Evolutionary conservation across 257 asterid genomes (phyloP).

Genomic region (Anisodus tanguticus): DNA sequence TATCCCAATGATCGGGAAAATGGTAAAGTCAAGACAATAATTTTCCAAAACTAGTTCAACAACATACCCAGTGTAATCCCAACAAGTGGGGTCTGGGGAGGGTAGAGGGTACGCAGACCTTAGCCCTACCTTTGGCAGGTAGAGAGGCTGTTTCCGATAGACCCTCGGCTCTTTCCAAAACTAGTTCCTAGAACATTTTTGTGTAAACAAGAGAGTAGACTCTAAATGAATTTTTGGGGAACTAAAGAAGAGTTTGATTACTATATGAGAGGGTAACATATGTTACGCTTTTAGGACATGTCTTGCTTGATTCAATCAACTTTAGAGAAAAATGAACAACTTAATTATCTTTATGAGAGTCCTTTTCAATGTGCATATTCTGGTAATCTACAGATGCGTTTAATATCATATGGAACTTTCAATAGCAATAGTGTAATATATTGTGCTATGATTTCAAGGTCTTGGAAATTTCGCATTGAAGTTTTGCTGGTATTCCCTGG

Average conservation of each 20-base stretch:
- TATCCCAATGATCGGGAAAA: background rate
- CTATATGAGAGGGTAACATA: background rate
- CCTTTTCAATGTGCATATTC: background rate
- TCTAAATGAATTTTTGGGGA: background rate
- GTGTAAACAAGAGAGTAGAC: background rate
- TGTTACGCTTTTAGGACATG: background rate
- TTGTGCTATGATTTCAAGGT: background rate
- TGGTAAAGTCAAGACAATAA: background rate
- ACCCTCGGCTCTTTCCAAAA: no score
- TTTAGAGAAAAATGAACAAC: background rate
- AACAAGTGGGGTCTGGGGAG: no score
- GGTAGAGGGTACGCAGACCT: no score
- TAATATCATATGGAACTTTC: background rate
- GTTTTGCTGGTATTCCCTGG: slow-evolving; percentile 7
- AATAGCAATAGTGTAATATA: background rate
- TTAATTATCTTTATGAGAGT: background rate
- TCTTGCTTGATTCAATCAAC: background rate
- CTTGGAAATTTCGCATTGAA: background rate
- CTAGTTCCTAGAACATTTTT: background rate
- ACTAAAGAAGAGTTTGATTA: background rate
- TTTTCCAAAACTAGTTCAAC: background rate
- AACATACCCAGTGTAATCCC: no score
- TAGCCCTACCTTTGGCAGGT: no score
- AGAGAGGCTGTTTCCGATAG: no score
- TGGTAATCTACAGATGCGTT: background rate